Percentiles rank a stretch among this genome's conserved stretches.
Conservation (phyloP, 2,329 filamentous ascomycete genomes). For the Arthrocladium fulminans region DNA sequence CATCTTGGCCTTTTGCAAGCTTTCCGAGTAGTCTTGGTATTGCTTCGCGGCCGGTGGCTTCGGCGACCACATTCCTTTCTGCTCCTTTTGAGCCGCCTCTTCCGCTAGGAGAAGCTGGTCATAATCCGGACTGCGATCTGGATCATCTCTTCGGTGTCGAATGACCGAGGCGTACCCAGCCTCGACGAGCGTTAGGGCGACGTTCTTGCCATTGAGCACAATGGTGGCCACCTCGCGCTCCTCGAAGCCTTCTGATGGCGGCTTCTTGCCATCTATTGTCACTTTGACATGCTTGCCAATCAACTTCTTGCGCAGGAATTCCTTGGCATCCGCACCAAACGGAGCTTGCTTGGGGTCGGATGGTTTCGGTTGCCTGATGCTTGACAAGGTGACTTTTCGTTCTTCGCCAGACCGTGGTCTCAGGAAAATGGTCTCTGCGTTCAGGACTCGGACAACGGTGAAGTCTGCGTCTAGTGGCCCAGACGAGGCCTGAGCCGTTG, state of each 20-base stretch:
- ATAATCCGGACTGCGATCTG: constrained; percentile 87
- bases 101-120: constrained; percentile 49
- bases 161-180: constrained; percentile 91
- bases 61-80: constrained; percentile 90
- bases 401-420: constrained; percentile 76
- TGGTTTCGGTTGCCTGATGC: constrained; percentile 83
- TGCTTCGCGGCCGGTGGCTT: constrained; percentile 77
- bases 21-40: constrained; percentile 86
- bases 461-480: constrained; percentile 61
- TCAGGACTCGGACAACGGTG: constrained; percentile 73
- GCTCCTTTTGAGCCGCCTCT: constrained; percentile 64
- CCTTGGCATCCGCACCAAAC: constrained; percentile 88
- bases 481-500: constrained; percentile 55
- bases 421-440: constrained; percentile 80
- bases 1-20: constrained; percentile 87
- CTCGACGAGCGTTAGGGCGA: constrained; percentile 77
- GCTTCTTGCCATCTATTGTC: constrained; percentile 80
- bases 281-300: constrained; percentile 95
- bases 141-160: constrained; percentile 87
- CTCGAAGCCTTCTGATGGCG: constrained; percentile 82
- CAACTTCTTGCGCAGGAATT: constrained; percentile 83
- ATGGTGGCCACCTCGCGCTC: constrained; percentile 91
- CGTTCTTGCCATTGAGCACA: constrained; percentile 72
- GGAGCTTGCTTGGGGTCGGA: constrained; percentile 79
- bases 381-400: constrained; percentile 86